Evolutionary conservation across 129 eudicot species (phyloP).

Genomic region (Arctium lappa): DNA sequence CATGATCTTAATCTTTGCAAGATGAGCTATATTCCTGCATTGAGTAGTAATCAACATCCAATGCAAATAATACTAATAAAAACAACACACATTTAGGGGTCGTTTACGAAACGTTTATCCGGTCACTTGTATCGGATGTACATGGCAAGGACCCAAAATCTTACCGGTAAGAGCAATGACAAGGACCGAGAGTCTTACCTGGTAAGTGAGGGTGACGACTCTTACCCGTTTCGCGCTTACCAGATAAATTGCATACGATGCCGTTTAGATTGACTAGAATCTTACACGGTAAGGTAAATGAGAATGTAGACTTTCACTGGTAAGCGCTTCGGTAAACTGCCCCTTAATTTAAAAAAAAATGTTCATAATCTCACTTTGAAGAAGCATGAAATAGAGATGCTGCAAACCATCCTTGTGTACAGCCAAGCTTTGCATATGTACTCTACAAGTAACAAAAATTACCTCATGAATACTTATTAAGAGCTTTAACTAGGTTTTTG

Average conservation of each 20-base stretch:
- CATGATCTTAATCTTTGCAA: constrained; percentile 71
- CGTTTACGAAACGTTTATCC: no score
- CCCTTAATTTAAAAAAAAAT: neutral
- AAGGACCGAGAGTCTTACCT: no score
- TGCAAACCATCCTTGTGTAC: constrained; percentile 92
- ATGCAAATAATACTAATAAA: neutral
- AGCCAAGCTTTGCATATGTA: constrained; percentile 78
- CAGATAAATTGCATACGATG: no score
- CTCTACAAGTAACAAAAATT: constrained; percentile 40
- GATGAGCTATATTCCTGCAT: constrained; percentile 74
- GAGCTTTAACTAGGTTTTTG: neutral
- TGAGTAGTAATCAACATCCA: neutral
- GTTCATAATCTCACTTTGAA: constrained; percentile 49
- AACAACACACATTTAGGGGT: neutral
- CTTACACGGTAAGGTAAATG: no score
- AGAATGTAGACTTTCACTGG: no score
- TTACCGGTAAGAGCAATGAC: no score
- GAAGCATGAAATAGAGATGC: constrained; percentile 78
- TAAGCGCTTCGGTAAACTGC: no score
- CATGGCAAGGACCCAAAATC: no score
- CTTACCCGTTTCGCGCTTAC: no score
- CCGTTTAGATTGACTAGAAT: no score
- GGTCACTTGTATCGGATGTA: no score
- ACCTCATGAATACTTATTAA: neutral
- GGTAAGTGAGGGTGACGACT: no score